Conservation (phyloP, 2,329 filamentous ascomycete species). For the Helotiales sp. region DNA sequence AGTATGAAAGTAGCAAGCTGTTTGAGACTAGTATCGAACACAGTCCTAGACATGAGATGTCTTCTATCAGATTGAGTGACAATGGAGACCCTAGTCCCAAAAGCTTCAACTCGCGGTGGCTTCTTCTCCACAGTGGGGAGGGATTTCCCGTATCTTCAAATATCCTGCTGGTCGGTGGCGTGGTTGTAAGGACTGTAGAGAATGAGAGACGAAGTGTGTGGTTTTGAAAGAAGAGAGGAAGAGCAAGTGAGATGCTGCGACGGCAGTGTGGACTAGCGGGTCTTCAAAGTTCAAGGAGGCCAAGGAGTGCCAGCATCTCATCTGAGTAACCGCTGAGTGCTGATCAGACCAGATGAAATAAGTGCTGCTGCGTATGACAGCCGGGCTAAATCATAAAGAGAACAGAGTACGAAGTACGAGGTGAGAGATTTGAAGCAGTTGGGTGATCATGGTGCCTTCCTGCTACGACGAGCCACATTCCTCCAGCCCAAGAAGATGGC, state of each 20-base stretch:
- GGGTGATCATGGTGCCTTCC: neutral
- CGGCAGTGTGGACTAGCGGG: neutral
- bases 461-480: neutral
- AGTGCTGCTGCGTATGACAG: neutral
- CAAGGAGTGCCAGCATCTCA: neutral
- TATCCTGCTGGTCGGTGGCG: neutral
- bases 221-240: neutral
- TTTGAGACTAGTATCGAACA: neutral
- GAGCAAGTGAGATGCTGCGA: neutral
- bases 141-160: neutral
- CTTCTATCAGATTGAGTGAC: neutral
- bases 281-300: neutral
- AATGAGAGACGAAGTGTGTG: neutral
- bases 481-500: neutral
- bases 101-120: neutral
- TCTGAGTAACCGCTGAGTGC: neutral
- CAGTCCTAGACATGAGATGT: neutral
- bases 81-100: neutral
- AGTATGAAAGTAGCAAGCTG: neutral
- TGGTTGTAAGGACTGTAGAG: neutral
- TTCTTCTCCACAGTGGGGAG: neutral
- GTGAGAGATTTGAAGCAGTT: neutral
- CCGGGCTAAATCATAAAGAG: neutral
- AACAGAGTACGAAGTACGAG: neutral
- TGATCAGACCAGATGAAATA: neutral